Evolutionary conservation across 2,329 filamentous ascomycete species (phyloP), one percentile per base, ranked within the genome.

Genomic region (Dactylonectria macrodidyma): DNA sequence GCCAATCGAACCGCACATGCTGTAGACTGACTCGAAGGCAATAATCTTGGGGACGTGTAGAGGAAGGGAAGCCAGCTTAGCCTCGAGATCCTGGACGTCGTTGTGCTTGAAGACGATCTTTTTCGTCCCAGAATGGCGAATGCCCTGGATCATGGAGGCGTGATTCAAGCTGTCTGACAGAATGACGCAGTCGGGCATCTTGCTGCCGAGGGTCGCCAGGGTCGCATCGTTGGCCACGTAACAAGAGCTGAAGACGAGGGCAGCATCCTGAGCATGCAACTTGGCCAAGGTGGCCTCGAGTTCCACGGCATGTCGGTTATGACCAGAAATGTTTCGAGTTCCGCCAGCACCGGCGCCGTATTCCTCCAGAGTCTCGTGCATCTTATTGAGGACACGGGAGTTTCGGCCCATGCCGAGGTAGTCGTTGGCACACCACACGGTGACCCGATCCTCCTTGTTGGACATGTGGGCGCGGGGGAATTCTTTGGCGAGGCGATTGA

Each of bases 51-150:
- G 96, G 41, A 93, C 89, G 68, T 96, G 88, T 1, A 93, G 84
- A 1, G 95, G 95, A 48, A 99, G 88, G 12, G 95, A 93, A 3
- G 95, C 95, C 72, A 99, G 87, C 84, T 99, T 98, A 58, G 90
- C 90, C 85, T 99, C 96, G 16, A 99, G 86, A 77, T 99, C 96
- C 48, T 88, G 90, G n/a, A 98, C 83, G 77, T 99, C 95, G 78
- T 99, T 99, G 85, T 99, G 96, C 85, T 97, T 97, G 89, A 98
- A 99, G 30, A 99, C 95, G 82, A 98, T 89, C 87, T 99, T 99
- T 85, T 93, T 95, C 46, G 96, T 95, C 52, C 95, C 95, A 10
- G 95, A 98, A 83, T 99, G 96, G 51, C 96, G 94, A 77, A 99
- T 99, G 52, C 96, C 96, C 83, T 98, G 96, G 69, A 99, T 99